Conservation (phyloP, 345 rosid species). For the Cardamine resedifolia region DNA sequence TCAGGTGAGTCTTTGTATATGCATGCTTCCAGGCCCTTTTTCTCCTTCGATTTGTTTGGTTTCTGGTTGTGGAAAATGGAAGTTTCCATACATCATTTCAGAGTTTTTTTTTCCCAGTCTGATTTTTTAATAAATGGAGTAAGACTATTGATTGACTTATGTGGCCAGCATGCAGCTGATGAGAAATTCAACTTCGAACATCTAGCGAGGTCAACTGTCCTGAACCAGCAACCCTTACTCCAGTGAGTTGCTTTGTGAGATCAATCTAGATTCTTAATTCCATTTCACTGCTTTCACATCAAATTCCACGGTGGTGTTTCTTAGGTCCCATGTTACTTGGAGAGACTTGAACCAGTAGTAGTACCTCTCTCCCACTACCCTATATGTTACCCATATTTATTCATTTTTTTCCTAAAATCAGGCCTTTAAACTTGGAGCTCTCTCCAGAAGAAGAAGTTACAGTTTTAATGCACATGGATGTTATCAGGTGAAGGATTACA, state of each 20-base stretch:
- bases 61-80: not conserved
- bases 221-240: conserved; percentile 94
- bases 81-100: conserved; percentile 1
- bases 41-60: not conserved
- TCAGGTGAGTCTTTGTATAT: conserved; percentile 58
- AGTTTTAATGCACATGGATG: conserved; percentile 80
- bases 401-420: conserved; percentile 17
- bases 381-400: not conserved
- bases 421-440: conserved; percentile 85
- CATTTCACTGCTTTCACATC: conserved; percentile 4
- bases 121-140: not conserved
- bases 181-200: conserved; percentile 95
- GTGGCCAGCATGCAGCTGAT: conserved; percentile 95
- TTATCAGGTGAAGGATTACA: conserved; percentile 62
- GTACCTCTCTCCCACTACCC: conserved; percentile 10
- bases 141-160: conserved; percentile 29
- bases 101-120: conserved; percentile 2
- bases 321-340: not conserved
- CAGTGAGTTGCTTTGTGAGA: conserved; percentile 56
- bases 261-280: conserved; percentile 22
- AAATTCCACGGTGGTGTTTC: not conserved
- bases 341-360: not conserved
- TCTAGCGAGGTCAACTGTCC: conserved; percentile 75
- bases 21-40: conserved; percentile 21
- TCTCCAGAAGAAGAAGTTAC: conserved; percentile 94